Evolutionary conservation across 805 yeast genomes (phyloP), one percentile per base, ranked within the genome.

Genomic region (Alloascoidea hylecoeti): DNA sequence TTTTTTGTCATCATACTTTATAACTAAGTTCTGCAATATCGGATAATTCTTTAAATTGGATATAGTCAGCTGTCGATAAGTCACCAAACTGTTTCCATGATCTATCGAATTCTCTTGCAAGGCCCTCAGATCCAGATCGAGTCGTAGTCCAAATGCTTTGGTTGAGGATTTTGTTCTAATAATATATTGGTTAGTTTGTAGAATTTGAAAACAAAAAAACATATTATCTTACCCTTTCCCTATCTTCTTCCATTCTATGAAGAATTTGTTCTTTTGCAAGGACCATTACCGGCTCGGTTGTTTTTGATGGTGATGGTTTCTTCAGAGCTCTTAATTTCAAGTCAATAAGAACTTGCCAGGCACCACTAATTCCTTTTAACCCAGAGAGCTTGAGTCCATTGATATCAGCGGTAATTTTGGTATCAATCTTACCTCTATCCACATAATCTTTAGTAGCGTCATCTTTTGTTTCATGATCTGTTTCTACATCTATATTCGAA

Each of bases 231-330:
- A 34, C 38, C 41, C 95, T 64, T 53, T 89, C 98, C 46, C 98
- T 64, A 53, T 89, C 97, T 44, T 79, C 88, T 52, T 89, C 96
- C 78, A 89, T 85, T 42, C 97, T 62, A 28, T 72, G 67, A 14
- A 85, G 52, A 14, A 82, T 74, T 46, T 78, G 84, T 35, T 73
- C 67, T 23, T 51, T 51, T 1, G 64, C 47, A 17, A 61, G 38
- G 33, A 18, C 48, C 40, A 1, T 52, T 49, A 27, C 51, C 57
- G 9, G 55, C 38, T n/a, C 55, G 35, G 41, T 58, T 53, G 38
- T 53, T 23, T 9, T n/a, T 9, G 30, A 23, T 9, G 13, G 9
- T n/a, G 30, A 23, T 9, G 9, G 13, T 23, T 9, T 9, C 9
- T 23, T 23, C 13, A 9, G 13, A 23, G 30, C 30, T n/a, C n/a